Percentiles rank a stretch among this genome's conserved stretches.
phyloP scores from a whole-genome alignment of 768 basidiomycete genomes.

The Leucocoprinus leucothites region DNA sequence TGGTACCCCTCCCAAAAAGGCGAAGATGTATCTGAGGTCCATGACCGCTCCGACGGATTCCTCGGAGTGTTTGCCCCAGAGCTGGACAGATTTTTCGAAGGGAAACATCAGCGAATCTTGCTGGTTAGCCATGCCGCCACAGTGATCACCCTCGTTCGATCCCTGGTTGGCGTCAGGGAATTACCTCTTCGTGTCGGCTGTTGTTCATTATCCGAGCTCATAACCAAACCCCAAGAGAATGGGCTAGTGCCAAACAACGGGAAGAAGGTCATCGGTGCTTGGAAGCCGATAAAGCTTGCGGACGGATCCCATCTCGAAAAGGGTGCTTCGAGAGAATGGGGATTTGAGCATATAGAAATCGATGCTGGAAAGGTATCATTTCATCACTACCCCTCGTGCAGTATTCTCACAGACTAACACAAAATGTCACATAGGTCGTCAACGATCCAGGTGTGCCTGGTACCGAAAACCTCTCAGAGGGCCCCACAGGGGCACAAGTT shows the following conservation, averaged over 20 bases:
- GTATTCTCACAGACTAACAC: neutral
- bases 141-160: conserved; percentile 59
- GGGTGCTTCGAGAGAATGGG: conserved; percentile 71
- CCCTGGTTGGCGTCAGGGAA: conserved; percentile 49
- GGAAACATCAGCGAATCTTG: conserved; percentile 48
- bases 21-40: conserved; percentile 61
- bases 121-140: conserved; percentile 78
- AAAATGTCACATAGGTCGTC: conserved; percentile 67
- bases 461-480: conserved; percentile 56
- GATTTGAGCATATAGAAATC: conserved; percentile 70
- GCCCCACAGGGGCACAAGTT: conserved; percentile 52
- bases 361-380: conserved; percentile 47
- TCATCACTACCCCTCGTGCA: neutral
- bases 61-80: conserved; percentile 48
- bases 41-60: conserved; percentile 55
- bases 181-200: conserved; percentile 67
- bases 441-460: conserved; percentile 68
- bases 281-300: conserved; percentile 46
- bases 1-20: conserved; percentile 74
- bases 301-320: conserved; percentile 58
- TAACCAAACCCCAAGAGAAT: conserved; percentile 26
- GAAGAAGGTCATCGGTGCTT: conserved; percentile 33
- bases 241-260: neutral
- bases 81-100: conserved; percentile 41
- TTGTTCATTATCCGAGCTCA: conserved; percentile 64